Conservation (phyloP, 2,329 filamentous ascomycete genomes). For the Colletotrichum sp. region DNA sequence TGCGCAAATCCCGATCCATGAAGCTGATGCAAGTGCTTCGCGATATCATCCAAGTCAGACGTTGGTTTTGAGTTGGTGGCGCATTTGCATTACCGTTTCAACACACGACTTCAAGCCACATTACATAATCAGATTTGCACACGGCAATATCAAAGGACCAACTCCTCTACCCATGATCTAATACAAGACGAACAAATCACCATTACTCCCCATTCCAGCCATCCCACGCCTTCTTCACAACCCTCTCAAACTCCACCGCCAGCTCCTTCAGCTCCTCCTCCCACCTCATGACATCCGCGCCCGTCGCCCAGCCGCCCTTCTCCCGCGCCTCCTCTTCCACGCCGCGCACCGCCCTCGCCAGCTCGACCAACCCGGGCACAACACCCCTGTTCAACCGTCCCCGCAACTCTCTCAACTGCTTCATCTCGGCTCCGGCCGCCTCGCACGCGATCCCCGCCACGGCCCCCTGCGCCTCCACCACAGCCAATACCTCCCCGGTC, state of each 20-base stretch:
- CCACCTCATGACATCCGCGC: not conserved
- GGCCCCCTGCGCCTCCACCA: not conserved
- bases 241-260: not conserved
- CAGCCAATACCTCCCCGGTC: not conserved
- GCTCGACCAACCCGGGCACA: not conserved
- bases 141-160: not conserved
- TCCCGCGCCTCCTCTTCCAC: not conserved
- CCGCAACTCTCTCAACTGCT: not conserved
- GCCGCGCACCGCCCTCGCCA: not conserved
- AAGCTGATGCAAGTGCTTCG: no score
- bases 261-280: not conserved
- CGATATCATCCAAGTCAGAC: no score
- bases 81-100: no score
- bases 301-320: not conserved
- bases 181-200: not conserved
- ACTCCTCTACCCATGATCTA: not conserved
- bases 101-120: no score
- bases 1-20: no score
- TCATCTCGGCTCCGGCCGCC: not conserved
- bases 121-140: no score
- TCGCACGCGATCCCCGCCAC: not conserved
- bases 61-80: no score
- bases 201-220: not conserved
- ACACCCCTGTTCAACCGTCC: not conserved
- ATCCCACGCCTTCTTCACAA: not conserved